These are phyloP conservation scores for Papilionanthe hybrid DNA, from an alignment of 116 monocot genomes.

Conservation along the genomic window DNA sequence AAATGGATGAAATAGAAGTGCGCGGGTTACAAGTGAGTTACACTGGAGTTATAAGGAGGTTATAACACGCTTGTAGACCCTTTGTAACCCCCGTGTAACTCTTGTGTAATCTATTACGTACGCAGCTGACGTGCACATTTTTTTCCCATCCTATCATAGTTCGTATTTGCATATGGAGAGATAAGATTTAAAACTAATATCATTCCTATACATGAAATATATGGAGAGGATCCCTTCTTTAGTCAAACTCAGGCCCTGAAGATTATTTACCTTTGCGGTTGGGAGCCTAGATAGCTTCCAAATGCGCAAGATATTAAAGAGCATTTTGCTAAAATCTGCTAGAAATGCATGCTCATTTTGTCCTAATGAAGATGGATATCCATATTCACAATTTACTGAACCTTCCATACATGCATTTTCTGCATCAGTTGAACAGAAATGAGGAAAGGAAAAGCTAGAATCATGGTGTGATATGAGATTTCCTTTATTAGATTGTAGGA, in stretches of 20 bases:
- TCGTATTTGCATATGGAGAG: slow-evolving; percentile 48
- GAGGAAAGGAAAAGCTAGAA: slow-evolving; percentile 50
- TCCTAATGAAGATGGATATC: slow-evolving; percentile 31
- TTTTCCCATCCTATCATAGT: slow-evolving; percentile 59
- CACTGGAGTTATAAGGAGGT: no score
- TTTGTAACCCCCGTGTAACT: no score
- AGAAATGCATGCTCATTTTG: slow-evolving; percentile 53
- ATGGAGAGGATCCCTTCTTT: slow-evolving; percentile 39
- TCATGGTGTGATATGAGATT: slow-evolving; percentile 41
- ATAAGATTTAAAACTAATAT: slow-evolving; percentile 46
- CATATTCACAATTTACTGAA: slow-evolving; percentile 26
- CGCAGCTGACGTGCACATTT: no score
- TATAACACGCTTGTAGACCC: no score
- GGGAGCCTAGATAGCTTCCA: slow-evolving; percentile 97
- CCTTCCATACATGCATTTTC: slow-evolving; percentile 37
- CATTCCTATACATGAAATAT: slow-evolving; percentile 30
- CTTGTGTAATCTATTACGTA: no score
- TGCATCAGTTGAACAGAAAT: slow-evolving; percentile 42
- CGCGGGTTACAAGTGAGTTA: no score
- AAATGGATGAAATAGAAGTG: no score
- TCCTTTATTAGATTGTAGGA: slow-evolving; percentile 83
- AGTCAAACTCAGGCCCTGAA: slow-evolving; percentile 67
- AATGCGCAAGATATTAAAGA: slow-evolving; percentile 93
- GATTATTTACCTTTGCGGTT: slow-evolving; percentile 90
- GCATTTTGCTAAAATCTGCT: slow-evolving; percentile 81